Conservation (phyloP, 2,329 filamentous ascomycete genomes). For the Monilinia laxa region DNA sequence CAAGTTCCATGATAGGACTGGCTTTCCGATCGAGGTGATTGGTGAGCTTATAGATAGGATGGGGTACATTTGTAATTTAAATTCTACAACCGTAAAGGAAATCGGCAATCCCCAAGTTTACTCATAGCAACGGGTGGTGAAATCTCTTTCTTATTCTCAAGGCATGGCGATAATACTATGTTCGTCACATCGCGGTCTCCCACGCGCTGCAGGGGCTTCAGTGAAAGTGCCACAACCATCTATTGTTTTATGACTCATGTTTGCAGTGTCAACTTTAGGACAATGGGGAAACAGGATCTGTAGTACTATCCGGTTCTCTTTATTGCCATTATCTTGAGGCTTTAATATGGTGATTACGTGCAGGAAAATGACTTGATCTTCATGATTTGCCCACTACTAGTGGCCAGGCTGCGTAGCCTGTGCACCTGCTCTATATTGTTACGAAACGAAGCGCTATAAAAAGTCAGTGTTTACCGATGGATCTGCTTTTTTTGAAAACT, state of each 20-base stretch:
- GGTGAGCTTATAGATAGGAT: background rate
- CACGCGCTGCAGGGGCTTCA: background rate
- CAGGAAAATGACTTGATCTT: background rate
- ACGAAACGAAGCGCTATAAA: too few relatives aligned
- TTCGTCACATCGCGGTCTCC: background rate
- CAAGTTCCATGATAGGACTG: too few relatives aligned
- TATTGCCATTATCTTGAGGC: background rate
- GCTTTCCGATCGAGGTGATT: background rate
- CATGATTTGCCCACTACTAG: background rate
- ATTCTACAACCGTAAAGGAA: background rate
- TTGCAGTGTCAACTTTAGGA: background rate
- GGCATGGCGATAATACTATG: background rate
- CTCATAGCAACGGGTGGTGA: background rate
- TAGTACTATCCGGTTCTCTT: too few relatives aligned
- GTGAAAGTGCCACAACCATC: background rate
- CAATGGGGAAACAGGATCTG: background rate
- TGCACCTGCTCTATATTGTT: background rate
- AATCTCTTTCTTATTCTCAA: background rate
- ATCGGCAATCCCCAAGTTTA: background rate
- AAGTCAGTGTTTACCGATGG: background rate
- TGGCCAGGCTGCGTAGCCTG: background rate
- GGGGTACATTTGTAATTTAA: background rate
- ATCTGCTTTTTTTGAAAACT: background rate
- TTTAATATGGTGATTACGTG: background rate
- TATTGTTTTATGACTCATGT: background rate